Evolutionary conservation across 129 eudicot genomes (phyloP).

Genomic region (Artemisia annua): DNA sequence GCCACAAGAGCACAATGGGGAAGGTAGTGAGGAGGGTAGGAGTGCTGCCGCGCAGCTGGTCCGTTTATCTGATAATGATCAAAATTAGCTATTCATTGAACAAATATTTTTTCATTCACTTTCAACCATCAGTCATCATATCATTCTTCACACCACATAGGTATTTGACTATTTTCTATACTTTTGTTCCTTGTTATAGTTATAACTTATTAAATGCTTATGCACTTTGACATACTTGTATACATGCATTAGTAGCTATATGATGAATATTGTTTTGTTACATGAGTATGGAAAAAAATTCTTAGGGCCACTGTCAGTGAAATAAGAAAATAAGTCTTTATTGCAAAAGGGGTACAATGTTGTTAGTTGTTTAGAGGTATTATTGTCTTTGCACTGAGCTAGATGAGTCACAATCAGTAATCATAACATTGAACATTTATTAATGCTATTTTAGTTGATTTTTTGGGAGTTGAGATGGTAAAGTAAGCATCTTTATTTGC

Average conservation of each 20-base stretch:
- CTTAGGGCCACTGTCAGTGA: not conserved
- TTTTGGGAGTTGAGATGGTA: slow-evolving; percentile 1
- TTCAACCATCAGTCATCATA: not conserved
- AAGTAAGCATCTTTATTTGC: slow-evolving; percentile 1
- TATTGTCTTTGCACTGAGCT: slow-evolving; percentile 4
- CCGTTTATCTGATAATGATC: slow-evolving; percentile 19
- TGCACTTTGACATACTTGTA: no score
- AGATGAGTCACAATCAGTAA: not conserved
- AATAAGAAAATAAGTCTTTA: not conserved
- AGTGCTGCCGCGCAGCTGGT: slow-evolving; percentile 9
- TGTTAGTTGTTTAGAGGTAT: slow-evolving; percentile 9
- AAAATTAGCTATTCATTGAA: not conserved
- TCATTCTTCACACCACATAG: no score
- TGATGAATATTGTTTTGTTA: not conserved
- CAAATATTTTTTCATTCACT: slow-evolving; percentile 11
- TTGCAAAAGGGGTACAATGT: not conserved
- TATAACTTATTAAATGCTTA: no score
- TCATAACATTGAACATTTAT: not conserved
- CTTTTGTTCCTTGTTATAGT: no score
- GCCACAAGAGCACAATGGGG: not conserved
- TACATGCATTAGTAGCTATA: not conserved
- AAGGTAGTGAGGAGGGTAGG: slow-evolving; percentile 26
- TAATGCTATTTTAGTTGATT: not conserved
- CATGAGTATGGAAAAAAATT: not conserved
- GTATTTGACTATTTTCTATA: not conserved